Base-by-base conservation (phyloP, 2,329 filamentous ascomycete genomes). In the Hymenoscyphus fructigenus region DNA sequence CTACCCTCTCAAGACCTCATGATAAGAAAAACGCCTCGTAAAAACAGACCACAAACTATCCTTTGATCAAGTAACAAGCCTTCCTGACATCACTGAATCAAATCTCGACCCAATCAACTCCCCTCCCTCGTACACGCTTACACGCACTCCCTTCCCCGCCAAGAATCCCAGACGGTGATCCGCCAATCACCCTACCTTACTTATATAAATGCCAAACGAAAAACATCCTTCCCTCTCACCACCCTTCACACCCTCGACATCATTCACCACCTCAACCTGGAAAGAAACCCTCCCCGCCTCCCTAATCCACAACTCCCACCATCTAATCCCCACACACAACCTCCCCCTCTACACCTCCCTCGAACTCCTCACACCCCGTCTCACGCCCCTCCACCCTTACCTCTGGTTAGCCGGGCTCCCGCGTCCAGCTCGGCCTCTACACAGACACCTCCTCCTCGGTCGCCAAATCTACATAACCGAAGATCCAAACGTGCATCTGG, bases 401-500 rank as follows among this genome's bases (percentile, higher is more conserved):
- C 59, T 68, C 1, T 68, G 66, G 66, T 47, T 68, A 32, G 64
- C 66, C 7, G 68, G 68, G 12, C 41, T 65, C 41, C 66, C 68
- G 5, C 38, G 56, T 15, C 20, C 29, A 26, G 55, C 36, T 9
- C 55, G 61, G 20, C 32, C 74, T 1, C 68, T 77, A 2, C 76
- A 79, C 59, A 60, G 70, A 15, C 75, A 78, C 57, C 63, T 65
- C 17, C 63, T 75, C 4, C 67, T 75, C 17, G 67, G 67, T 3
- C 75, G 76, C 3, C 41, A 68, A 5, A 75, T 79, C 28, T 20
- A 75, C 12, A 44, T 77, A 28, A 74, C 76, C 14, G 76, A 79
- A 65, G 64, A 75, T 17, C 67, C 73, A 1, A 72, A 76, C 47
- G 68, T 75, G 10, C 76, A 79, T 64, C 70, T 79, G 0, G 72